These are phyloP conservation scores for Hydnomerulius pinastri DNA, from an alignment of 768 basidiomycete genomes.

Conservation along the genomic window DNA sequence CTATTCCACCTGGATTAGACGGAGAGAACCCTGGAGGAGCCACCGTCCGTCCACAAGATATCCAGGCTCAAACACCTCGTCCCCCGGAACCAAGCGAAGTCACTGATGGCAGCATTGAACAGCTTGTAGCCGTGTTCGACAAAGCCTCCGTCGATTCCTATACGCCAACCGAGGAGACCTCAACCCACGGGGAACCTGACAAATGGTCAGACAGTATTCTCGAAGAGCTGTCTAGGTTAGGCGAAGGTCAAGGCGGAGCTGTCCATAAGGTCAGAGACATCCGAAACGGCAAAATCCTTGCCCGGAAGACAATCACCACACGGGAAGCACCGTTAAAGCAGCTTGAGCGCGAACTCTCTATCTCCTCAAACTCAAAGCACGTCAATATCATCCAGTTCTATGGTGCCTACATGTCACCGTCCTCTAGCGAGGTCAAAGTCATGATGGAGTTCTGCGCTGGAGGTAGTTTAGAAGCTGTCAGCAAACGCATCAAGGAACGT, in stretches of 20 bases:
- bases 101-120: constrained; percentile 38
- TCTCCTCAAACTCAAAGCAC: constrained; percentile 83
- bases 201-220: constrained; percentile 72
- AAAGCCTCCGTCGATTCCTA: constrained; percentile 33
- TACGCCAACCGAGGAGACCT: constrained; percentile 38
- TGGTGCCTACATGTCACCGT: constrained; percentile 88
- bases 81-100: constrained; percentile 26
- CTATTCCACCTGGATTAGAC: constrained; percentile 35
- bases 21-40: constrained; percentile 40
- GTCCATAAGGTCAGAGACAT: constrained; percentile 92
- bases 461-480: constrained; percentile 86
- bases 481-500: constrained; percentile 78
- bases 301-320: constrained; percentile 92
- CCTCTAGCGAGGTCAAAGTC: constrained; percentile 90
- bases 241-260: constrained; percentile 95
- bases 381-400: constrained; percentile 89
- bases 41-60: constrained; percentile 42
- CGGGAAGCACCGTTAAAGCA: constrained; percentile 90
- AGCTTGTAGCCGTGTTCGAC: constrained; percentile 34
- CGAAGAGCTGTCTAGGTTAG: constrained; percentile 76
- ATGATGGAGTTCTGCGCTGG: constrained; percentile 91
- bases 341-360: constrained; percentile 87
- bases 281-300: constrained; percentile 79
- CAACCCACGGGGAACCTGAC: constrained; percentile 23
- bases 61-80: constrained; percentile 36